Evolutionary conservation across 495 filamentous ascomycete genomes (phyloP), one percentile per base, ranked within the genome.

Genomic region (Penicillium tannophilum): DNA sequence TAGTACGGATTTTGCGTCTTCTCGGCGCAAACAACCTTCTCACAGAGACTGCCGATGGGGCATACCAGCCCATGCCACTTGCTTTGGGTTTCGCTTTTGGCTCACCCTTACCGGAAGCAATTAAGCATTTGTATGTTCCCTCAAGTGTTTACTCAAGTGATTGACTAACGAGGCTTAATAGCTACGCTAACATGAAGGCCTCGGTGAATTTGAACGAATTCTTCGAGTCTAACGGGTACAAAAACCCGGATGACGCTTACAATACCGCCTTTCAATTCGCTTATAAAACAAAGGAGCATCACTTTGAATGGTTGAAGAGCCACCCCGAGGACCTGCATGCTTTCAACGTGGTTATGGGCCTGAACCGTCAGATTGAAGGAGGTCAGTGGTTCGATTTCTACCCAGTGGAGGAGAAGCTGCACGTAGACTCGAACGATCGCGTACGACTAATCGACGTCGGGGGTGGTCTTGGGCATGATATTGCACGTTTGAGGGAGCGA

Each of bases 361-460:
- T 35, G 14, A 60, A 42, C 53, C 61, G 52, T 12, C n/a, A 47
- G 16, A 12, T 36, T 11, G 28, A 55, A 4, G 55, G 48, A 11
- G 45, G 1, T 5, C 19, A 64, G 12, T 72, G 70, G 65, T 63
- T 44, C 33, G 55, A 65, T 1, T 24, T 61, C 39, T 75, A 63
- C 47, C 71, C 70, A 12, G 62, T 65, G 0, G 36, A 49, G 10
- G 58, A 70, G 36, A 57, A 35, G 14, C 57, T 71, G n/a, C 11
- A 16, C 20, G 20, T 23, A 2, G 49, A 48, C 33, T 39, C 57
- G n/a, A 11, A 50, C 8, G 59, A 75, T 8, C 47, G 56, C 0
- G 68, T 73, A 10, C 61, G 84, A 2, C 59, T 86, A 0, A 79
- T 85, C 10, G 84, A 87, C 67, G 70, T 84, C 5, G 59, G 76